phyloP scores from a whole-genome alignment of 805 yeast species.

The Lipomyces spencermartinsiae region DNA sequence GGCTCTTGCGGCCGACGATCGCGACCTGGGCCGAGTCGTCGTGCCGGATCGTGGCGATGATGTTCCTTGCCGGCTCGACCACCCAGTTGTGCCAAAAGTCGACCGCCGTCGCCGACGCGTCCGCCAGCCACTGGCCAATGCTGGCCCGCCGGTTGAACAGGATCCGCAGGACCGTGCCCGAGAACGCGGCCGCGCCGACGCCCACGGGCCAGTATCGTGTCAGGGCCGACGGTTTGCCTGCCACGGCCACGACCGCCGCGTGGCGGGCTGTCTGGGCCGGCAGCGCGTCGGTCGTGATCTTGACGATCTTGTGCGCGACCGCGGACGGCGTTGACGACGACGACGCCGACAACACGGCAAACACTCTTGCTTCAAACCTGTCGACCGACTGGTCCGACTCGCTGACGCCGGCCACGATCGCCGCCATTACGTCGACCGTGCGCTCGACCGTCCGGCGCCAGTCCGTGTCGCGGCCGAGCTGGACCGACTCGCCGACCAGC shows the following conservation, averaged over 20 bases:
- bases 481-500: constrained; percentile 35
- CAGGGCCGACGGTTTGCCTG: constrained; percentile 50
- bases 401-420: constrained; percentile 20
- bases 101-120: constrained; percentile 49
- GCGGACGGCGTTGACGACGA: constrained; percentile 20
- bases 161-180: constrained; percentile 53
- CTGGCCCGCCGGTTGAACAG: constrained; percentile 58
- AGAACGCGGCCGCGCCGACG: constrained; percentile 52
- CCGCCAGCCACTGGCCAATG: constrained; percentile 62
- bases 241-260: constrained; percentile 14
- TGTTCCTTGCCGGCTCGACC: constrained; percentile 71
- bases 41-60: constrained; percentile 80
- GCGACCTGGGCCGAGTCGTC: constrained; percentile 78
- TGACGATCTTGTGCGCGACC: constrained; percentile 34
- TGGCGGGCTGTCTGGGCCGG: constrained; percentile 34
- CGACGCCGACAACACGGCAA: constrained; percentile 7
- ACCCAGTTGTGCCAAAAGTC: constrained; percentile 87
- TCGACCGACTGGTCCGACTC: constrained; percentile 7
- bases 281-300: constrained; percentile 22
- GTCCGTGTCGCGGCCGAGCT: constrained; percentile 21
- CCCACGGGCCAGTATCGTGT: constrained; percentile 73
- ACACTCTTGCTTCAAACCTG: constrained; percentile 21
- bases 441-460: constrained; percentile 37
- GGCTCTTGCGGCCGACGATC: constrained; percentile 76
- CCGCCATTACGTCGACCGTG: constrained; percentile 30